Evolutionary conservation across 768 basidiomycete species (phyloP).

Genomic region (Boletus reticulatus): DNA sequence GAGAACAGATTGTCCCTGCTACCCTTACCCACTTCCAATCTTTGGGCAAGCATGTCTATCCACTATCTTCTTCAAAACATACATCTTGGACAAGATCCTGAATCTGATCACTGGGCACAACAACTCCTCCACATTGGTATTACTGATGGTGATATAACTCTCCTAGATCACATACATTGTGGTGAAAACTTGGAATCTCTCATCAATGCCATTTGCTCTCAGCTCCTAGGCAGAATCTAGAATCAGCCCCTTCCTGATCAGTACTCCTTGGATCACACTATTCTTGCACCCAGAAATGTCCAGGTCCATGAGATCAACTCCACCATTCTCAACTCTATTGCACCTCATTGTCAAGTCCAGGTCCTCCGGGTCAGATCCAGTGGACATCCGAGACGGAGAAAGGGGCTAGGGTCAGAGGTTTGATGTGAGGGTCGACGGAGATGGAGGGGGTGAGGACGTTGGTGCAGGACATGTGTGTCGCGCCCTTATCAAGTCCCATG

Average conservation of each 20-base stretch:
- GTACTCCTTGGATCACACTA: background rate
- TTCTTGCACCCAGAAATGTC: background rate
- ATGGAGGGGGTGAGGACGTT: no score
- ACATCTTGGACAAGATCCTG: conserved; percentile 32
- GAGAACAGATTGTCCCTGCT: conserved; percentile 38
- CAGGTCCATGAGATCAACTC: background rate
- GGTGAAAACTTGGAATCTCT: background rate
- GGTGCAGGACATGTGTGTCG: no score
- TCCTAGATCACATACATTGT: background rate
- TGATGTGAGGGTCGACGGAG: no score
- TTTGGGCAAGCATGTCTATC: conserved; percentile 37
- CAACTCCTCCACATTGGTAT: conserved; percentile 28
- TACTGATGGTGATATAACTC: background rate
- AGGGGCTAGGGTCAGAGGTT: no score
- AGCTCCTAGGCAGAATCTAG: background rate
- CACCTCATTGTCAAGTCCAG: no score
- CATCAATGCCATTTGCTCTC: background rate
- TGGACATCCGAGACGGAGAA: no score
- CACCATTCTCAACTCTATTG: background rate
- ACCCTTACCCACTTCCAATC: conserved; percentile 33
- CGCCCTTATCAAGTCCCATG: no score
- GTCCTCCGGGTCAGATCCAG: no score
- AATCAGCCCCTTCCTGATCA: background rate
- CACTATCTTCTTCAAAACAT: conserved; percentile 41
- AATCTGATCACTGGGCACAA: conserved; percentile 32